Evolutionary conservation across 352 stramenopile genomes (phyloP).

Genomic region (Globisporangium ultimum): DNA sequence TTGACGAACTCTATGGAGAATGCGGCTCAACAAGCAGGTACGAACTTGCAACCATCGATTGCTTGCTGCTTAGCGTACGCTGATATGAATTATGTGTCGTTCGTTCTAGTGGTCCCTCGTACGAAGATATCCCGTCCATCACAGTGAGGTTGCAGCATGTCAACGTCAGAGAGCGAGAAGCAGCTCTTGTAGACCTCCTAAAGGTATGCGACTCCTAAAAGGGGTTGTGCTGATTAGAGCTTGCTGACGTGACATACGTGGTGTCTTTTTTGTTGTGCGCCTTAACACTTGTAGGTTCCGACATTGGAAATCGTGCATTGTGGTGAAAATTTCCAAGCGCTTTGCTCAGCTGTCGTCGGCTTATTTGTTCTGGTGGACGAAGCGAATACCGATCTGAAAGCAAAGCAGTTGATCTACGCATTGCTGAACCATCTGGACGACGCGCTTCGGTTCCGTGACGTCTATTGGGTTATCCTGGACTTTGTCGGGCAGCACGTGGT

Average conservation of each 20-base stretch:
- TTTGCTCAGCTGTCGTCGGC: slow-evolving; percentile 24
- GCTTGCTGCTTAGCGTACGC: too few species aligned
- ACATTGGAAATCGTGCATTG: slow-evolving; percentile 54
- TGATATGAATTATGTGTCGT: neutral
- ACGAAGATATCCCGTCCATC: slow-evolving; percentile 17
- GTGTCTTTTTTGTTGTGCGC: too few species aligned
- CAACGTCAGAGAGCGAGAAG: neutral
- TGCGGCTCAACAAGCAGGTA: slow-evolving; percentile 38
- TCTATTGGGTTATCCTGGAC: slow-evolving; percentile 51
- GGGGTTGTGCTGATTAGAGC: neutral
- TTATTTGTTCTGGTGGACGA: slow-evolving; percentile 30
- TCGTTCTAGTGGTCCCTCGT: slow-evolving; percentile 7
- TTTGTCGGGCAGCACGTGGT: slow-evolving; percentile 28
- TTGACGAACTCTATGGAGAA: slow-evolving; percentile 40
- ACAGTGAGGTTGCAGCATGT: neutral
- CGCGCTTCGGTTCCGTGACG: slow-evolving; percentile 35
- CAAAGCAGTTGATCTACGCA: slow-evolving; percentile 35
- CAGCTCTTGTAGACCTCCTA: slow-evolving; percentile 14
- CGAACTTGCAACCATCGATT: neutral
- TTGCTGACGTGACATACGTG: neutral
- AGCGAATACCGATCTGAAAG: slow-evolving; percentile 5
- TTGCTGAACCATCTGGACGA: slow-evolving; percentile 47
- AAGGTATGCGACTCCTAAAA: neutral
- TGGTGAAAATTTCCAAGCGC: slow-evolving; percentile 24
- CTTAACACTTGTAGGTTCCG: slow-evolving; percentile 31